These are phyloP conservation scores for Colletotrichum magnum DNA, from an alignment of 2,329 filamentous ascomycete genomes.

Conservation along the genomic window DNA sequence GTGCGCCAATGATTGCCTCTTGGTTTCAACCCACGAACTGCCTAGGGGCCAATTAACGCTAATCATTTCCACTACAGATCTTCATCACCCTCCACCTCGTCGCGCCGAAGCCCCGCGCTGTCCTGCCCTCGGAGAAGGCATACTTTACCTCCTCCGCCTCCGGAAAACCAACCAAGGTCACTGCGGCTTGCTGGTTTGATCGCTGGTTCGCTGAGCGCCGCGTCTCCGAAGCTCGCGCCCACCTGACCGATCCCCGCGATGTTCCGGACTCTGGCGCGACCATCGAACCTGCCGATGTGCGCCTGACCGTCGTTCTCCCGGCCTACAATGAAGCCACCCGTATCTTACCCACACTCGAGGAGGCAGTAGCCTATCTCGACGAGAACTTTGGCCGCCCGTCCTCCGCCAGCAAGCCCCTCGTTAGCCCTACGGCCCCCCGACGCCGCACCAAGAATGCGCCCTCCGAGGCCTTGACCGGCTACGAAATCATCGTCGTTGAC, in stretches of 20 bases:
- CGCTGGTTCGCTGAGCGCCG: constrained; percentile 75
- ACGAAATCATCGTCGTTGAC: constrained; percentile 93
- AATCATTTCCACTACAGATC: constrained; percentile 51
- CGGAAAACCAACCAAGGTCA: constrained; percentile 57
- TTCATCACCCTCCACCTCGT: constrained; percentile 80
- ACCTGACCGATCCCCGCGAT: constrained; percentile 52
- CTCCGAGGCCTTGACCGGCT: constrained; percentile 68
- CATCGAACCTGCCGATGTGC: constrained; percentile 84
- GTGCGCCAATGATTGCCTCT: too few species aligned
- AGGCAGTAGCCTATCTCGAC: constrained; percentile 90
- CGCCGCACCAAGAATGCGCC: constrained; percentile 53
- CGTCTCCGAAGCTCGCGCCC: constrained; percentile 57
- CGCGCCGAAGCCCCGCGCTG: constrained; percentile 83
- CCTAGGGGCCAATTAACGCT: constrained; percentile 13
- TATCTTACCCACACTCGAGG: constrained; percentile 86
- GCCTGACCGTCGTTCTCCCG: constrained; percentile 92
- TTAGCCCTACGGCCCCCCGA: constrained; percentile 43
- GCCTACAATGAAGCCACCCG: constrained; percentile 95
- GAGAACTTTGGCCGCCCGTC: constrained; percentile 74
- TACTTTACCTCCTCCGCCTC: constrained; percentile 84
- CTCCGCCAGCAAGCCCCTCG: constrained; percentile 29
- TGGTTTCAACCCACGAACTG: not conserved
- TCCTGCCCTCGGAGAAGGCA: constrained; percentile 84
- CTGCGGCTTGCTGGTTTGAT: constrained; percentile 91
- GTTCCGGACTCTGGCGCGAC: constrained; percentile 62